Evolutionary conservation across 1,139 yeast species (phyloP), one percentile per base, ranked within the genome.

Genomic region (Candida smagusa): DNA sequence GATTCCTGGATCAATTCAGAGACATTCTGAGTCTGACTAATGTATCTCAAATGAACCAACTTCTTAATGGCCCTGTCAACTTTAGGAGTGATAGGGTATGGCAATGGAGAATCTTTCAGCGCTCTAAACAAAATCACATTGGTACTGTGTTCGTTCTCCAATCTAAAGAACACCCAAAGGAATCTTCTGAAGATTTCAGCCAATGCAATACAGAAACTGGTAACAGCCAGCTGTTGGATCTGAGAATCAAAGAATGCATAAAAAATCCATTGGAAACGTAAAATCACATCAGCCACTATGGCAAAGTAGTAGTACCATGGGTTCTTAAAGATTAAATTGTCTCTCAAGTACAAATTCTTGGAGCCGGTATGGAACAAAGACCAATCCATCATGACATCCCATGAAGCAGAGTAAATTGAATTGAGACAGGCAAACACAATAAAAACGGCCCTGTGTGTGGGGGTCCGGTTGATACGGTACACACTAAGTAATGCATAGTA

Each of bases 321-420:
- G 9, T 61, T 62, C 26, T 75, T 72, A 55, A 70, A 84, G 35
- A 81, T 81, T 34, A 90, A 67, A 50, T 86, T 83, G 48, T 86
- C 82, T 48, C 97, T 72, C 40, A 92, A 68, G 34, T 81, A 62
- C 41, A 65, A 65, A 53, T 84, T 66, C 47, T 74, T 72, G 6
- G 89, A 76, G 7, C 72, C 74, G 13, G 70, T 58, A 56, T 89
- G 96, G 41, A 85, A 66, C 49, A 92, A 67, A 1, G 97, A 89
- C 90, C 96, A 94, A 67, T 92, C 98, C 96, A 92, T 88, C 27
- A 88, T 68, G 8, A 94, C 63, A 61, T 92, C 98, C 98, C 98
- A 92, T 9, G 81, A 49, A 0, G 86, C 61, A 22, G 89, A 73
- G 53, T 76, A 78, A 1, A 83, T 41, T 0, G 97, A 81, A 56